Percentiles rank a stretch among this genome's conserved stretches.
Conservation (phyloP, 2,329 filamentous ascomycete genomes). For the Colletotrichum eleusines region DNA sequence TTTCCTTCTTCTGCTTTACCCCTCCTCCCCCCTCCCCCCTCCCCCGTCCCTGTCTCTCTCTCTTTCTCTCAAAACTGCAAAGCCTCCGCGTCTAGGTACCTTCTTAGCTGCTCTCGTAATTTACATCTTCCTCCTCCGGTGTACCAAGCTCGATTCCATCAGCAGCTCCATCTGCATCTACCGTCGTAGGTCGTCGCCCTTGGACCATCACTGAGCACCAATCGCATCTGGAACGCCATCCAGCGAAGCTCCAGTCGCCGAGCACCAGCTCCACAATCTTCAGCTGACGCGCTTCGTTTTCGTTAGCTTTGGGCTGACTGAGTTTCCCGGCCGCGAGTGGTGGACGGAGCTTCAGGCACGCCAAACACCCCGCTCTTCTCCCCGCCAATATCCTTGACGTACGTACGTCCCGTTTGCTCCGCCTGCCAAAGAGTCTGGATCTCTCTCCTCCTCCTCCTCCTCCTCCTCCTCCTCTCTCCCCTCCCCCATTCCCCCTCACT, state of each 20-base stretch:
- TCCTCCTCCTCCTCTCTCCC: conserved; percentile 21
- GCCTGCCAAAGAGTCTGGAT: conserved; percentile 32
- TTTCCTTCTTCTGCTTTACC: conserved; percentile 28
- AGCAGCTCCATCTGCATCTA: conserved; percentile 14
- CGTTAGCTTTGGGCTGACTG: conserved; percentile 19
- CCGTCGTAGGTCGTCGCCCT: not conserved
- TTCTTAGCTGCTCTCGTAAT: not conserved
- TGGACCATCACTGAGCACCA: not conserved
- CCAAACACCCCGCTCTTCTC: conserved; percentile 35
- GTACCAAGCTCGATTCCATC: not conserved
- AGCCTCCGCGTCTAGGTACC: conserved; percentile 1
- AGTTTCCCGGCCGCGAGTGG: conserved; percentile 28
- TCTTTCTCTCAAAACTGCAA: conserved; percentile 1
- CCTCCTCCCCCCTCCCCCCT: conserved; percentile 6
- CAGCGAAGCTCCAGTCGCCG: not conserved
- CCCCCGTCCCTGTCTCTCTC: no score
- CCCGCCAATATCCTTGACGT: conserved; percentile 38
- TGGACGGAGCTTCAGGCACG: conserved; percentile 40
- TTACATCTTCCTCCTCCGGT: not conserved
- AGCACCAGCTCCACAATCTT: not conserved
- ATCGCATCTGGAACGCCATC: conserved; percentile 7
- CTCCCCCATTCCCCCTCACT: conserved; percentile 1
- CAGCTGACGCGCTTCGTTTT: conserved; percentile 7
- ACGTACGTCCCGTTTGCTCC: conserved; percentile 29
- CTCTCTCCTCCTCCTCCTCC: conserved; percentile 20